Percentiles rank a stretch among this genome's conserved stretches.
These are phyloP conservation scores for Effrenium voratum DNA, from an alignment of 73 alveolate genomes.

Conservation along the genomic window DNA sequence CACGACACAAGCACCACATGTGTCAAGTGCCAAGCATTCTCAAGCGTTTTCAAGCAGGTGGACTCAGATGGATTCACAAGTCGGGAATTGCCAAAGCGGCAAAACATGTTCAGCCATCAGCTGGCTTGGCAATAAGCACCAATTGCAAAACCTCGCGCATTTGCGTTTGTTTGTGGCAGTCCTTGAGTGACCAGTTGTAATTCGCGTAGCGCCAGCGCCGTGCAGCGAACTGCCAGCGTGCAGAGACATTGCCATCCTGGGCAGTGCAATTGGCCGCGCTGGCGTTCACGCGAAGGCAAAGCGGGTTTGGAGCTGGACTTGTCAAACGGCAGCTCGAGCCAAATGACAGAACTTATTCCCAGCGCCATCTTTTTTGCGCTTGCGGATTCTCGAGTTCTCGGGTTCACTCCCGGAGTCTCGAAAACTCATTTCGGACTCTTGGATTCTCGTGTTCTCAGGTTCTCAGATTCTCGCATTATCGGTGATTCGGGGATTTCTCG, in stretches of 20 bases:
- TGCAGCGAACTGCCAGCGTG: conserved; percentile 40
- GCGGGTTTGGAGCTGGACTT: not conserved
- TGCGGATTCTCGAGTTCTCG: not conserved
- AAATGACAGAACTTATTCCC: no score
- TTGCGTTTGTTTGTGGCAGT: not conserved
- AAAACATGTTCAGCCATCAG: not conserved
- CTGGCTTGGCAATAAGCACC: not conserved
- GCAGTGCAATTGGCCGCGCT: not conserved
- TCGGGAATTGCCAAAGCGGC: not conserved
- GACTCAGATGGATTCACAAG: not conserved
- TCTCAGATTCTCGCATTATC: no score
- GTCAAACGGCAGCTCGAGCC: not conserved
- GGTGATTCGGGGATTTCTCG: no score
- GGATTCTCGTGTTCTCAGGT: not conserved
- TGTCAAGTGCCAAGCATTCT: not conserved
- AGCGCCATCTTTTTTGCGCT: not conserved
- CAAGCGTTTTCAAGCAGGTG: not conserved
- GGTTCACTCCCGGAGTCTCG: not conserved
- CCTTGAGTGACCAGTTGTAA: not conserved
- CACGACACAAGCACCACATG: not conserved
- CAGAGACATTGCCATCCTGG: conserved; percentile 67
- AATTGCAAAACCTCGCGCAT: not conserved
- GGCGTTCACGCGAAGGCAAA: not conserved
- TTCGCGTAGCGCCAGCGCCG: conserved; percentile 1
- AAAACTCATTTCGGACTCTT: not conserved